Base-by-base conservation (phyloP, 768 basidiomycete genomes). In the Kwoniella shandongensis region DNA sequence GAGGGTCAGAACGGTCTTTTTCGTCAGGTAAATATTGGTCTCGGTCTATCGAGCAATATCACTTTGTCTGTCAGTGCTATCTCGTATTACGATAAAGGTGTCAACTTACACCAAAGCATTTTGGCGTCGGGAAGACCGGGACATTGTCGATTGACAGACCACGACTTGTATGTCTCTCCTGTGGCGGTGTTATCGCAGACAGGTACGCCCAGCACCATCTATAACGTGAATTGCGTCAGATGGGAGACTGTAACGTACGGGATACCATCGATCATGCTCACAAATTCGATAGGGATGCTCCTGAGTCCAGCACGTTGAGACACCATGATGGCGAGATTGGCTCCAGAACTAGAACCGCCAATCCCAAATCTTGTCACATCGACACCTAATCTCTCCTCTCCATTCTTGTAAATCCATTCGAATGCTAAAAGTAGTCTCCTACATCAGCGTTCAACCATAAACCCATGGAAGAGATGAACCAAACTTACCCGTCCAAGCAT, bases 321-420 rank as follows among this genome's bases (percentile, higher is more conserved):
- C 1, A 86, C 76, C 48, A 86, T 80, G 0, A 85, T 82, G 0
- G 87, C 86, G 1, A 88, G 79, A 64, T 88, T 87, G 1, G 84
- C 86, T 3, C 87, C 87, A 51, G 86, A 88, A 59, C 86, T 88
- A 4, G 85, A 85, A 6, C 88, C 88, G 1, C 87, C 87, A 2
- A 88, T 83, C 2, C 86, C 85, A 47, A 88, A 81, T 52, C 79
- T 79, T 22, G 29, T 17, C n/a, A 71, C 74, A 63, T 88, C 80
- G 39, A 83, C 77, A 29, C 78, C 75, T 18, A 88, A 79, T 23
- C 78, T 69, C 1, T 70, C 65, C 18, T 76, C 70, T 1, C 84
- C 87, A 29, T 84, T 73, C 42, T 70, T 65, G 54, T 81, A 65
- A 2, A 86, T 81, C 85, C 86, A 88, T 41, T 81, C 72, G 2